These are phyloP conservation scores for Esteya vermicola DNA, from an alignment of 2,329 filamentous ascomycete species.

Conservation along the genomic window DNA sequence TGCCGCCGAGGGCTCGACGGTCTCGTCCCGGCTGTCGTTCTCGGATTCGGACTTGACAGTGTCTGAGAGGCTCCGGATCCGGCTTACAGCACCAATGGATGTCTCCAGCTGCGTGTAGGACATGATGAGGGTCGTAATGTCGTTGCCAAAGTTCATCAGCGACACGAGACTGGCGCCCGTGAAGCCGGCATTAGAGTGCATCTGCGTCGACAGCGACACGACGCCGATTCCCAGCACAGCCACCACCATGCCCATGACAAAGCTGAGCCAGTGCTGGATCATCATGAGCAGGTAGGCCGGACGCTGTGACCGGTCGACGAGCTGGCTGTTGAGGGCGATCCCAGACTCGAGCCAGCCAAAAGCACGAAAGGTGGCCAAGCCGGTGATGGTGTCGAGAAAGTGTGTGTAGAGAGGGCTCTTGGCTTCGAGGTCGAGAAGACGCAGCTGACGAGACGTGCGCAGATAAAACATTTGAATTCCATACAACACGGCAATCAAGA, in stretches of 20 bases:
- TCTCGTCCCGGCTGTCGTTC: conserved; percentile 11
- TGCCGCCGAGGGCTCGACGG: conserved; percentile 11
- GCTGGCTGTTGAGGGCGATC: conserved; percentile 26
- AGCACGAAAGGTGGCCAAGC: conserved; percentile 40
- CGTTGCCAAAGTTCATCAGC: conserved; percentile 21
- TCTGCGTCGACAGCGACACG: conserved; percentile 31
- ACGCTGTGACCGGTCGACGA: conserved; percentile 39
- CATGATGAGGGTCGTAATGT: conserved; percentile 16
- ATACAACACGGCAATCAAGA: conserved; percentile 30
- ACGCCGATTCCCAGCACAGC: conserved; percentile 31
- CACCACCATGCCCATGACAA: conserved; percentile 35
- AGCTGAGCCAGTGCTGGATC: conserved; percentile 42
- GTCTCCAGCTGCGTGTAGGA: conserved; percentile 20
- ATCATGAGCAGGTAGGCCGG: conserved; percentile 43
- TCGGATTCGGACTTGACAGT: conserved; percentile 13
- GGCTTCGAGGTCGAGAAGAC: conserved; percentile 46
- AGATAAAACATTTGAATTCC: conserved; percentile 43
- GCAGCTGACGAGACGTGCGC: conserved; percentile 43
- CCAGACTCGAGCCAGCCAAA: conserved; percentile 37
- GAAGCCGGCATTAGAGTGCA: conserved; percentile 21
- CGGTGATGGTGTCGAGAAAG: conserved; percentile 41
- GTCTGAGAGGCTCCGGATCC: conserved; percentile 17
- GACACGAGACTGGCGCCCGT: conserved; percentile 24
- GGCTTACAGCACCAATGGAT: conserved; percentile 22
- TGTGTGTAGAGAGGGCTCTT: conserved; percentile 42